Evolutionary conservation across 352 stramenopile genomes (phyloP).

Genomic region (Plasmopara halstedii): DNA sequence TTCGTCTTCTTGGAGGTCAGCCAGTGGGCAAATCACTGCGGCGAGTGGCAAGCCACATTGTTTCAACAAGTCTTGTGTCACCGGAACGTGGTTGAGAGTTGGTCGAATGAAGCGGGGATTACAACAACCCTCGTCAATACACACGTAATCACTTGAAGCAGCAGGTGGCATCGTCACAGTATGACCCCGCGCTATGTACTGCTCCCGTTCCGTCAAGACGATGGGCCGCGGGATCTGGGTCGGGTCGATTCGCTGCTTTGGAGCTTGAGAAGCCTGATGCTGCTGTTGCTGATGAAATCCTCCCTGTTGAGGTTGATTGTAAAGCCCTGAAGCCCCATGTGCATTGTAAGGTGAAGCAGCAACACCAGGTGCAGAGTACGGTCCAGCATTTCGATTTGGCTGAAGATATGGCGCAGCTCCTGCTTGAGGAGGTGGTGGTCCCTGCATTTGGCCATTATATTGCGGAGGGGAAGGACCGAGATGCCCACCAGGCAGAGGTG

Average conservation of each 20-base stretch:
- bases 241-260: conserved; percentile 80
- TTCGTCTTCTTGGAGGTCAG: conserved; percentile 74
- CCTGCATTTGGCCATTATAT: conserved; percentile 8
- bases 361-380: conserved; percentile 15
- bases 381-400: conserved; percentile 29
- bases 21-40: conserved; percentile 77
- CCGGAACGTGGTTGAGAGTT: conserved; percentile 79
- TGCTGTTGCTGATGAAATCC: conserved; percentile 27
- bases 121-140: conserved; percentile 78
- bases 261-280: conserved; percentile 26
- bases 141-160: conserved; percentile 74
- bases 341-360: conserved; percentile 15
- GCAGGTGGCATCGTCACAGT: conserved; percentile 76
- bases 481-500: conserved; percentile 9
- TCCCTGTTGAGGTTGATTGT: conserved; percentile 24
- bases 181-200: conserved; percentile 73
- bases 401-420: conserved; percentile 24
- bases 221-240: conserved; percentile 82
- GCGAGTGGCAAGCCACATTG: conserved; percentile 72
- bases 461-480: conserved; percentile 1
- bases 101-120: conserved; percentile 87
- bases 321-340: conserved; percentile 11
- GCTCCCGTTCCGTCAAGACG: conserved; percentile 50
- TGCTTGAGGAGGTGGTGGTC: conserved; percentile 10
- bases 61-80: conserved; percentile 66